Evolutionary conservation across 768 basidiomycete genomes (phyloP), one percentile per base, ranked within the genome.

Genomic region (Boletus barrowsii): DNA sequence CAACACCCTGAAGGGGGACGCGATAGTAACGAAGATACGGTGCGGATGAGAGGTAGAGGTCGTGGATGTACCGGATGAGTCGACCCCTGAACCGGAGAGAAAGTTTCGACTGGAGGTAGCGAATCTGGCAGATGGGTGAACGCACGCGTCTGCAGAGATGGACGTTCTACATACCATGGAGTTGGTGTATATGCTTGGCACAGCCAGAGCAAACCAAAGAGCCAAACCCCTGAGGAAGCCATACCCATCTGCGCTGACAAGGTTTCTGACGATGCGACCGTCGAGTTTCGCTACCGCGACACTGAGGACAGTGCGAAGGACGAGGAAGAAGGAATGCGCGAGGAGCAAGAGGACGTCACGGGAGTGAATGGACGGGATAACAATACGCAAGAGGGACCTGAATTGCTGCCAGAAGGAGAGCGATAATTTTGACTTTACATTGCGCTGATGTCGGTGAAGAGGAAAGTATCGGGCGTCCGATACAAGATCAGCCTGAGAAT

Each of bases 171-270:
- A 46, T 32, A 90, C 92, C 91, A 98, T 93, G 2, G 91, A 87
- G 66, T 98, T 98, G 0, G 96, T 98, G 67, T 93, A 94, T 20
- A 93, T 93, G 65, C 90, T 93, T 0, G 96, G 96, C 24, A 98
- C 79, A 2, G 94, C 93, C 10, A 98, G 78, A 10, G 84, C 74
- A 65, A 95, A 97, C 96, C 96, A 98, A 51, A 91, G 75, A 0
- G 76, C 87, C 1, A 98, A 72, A 1, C 94, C 95, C 49, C 75
- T 80, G 17, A 92, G 60, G 67, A 98, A 98, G 0, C 92, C 93
- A 47, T 79, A 79, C 0, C 84, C 89, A 64, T 98, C 84, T 0
- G 93, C 94, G 43, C 84, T 90, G 41, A 93, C 94, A 55, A 98
- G 73, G 69, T 94, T 89, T 47, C 90, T 73, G 4, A 96, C 96